A percentile compares a stretch with the other conserved stretches of the same genome.
Conservation (phyloP, 345 rosid species). For the Trapa bicornis region DNA sequence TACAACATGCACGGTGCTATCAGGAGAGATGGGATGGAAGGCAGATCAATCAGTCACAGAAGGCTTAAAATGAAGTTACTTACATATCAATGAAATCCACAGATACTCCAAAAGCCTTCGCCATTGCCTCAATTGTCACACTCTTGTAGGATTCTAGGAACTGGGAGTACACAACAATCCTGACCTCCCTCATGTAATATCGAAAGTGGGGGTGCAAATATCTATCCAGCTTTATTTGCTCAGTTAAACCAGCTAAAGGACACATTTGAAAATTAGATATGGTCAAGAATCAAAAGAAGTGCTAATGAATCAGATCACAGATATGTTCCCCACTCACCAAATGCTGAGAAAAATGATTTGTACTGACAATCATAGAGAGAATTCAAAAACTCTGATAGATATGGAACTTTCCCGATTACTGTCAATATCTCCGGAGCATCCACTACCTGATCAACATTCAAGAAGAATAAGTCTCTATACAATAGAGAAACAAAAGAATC, state of each 20-base stretch:
- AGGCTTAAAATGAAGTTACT: constrained; percentile 14
- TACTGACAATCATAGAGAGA: constrained; percentile 87
- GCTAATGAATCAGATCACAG: background rate
- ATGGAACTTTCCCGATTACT: constrained; percentile 83
- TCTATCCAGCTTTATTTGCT: constrained; percentile 79
- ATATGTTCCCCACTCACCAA: constrained; percentile 42
- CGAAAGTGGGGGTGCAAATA: constrained; percentile 91
- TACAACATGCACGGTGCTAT: background rate
- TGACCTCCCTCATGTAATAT: constrained; percentile 95
- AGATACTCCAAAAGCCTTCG: constrained; percentile 89
- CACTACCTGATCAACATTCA: constrained; percentile 50
- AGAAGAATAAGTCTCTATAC: background rate
- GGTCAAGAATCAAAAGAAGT: background rate
- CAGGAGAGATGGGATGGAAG: background rate
- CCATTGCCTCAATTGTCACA: constrained; percentile 95
- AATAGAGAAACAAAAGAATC: background rate
- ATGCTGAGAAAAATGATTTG: constrained; percentile 83
- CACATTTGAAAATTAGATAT: background rate
- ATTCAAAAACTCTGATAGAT: constrained; percentile 85
- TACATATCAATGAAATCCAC: constrained; percentile 91
- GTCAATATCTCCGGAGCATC: constrained; percentile 99
- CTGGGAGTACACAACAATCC: constrained; percentile 89
- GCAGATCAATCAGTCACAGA: constrained; percentile 5
- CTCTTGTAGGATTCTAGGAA: constrained; percentile 95
- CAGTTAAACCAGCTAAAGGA: constrained; percentile 41